These are phyloP conservation scores for Acanthamoeba polyphaga DNA, from an alignment of 208 protist genomes.

Conservation along the genomic window DNA sequence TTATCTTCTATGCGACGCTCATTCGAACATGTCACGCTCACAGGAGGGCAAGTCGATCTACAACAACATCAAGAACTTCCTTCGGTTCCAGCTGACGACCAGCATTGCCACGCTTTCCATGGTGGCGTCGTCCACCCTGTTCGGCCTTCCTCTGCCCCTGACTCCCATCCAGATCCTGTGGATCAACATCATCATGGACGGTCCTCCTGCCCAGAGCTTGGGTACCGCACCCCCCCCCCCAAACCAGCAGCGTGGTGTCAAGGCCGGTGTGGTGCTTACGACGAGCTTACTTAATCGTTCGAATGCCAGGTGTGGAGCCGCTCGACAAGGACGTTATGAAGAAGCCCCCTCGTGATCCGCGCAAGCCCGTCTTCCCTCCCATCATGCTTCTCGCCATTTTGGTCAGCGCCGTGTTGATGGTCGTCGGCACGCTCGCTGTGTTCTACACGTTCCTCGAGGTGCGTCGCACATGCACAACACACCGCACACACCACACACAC, in stretches of 20 bases:
- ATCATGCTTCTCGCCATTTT: slow-evolving; percentile 77
- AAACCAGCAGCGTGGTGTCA: not conserved
- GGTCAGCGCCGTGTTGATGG: slow-evolving; percentile 80
- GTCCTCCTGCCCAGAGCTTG: slow-evolving; percentile 86
- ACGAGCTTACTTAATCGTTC: not conserved
- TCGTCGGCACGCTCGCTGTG: slow-evolving; percentile 77
- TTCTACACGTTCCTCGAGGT: slow-evolving; percentile 66
- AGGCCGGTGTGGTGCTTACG: not conserved
- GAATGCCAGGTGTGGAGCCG: slow-evolving; percentile 6
- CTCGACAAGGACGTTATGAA: slow-evolving; percentile 92
- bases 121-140: slow-evolving; percentile 77
- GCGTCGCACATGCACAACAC: no score
- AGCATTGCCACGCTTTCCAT: slow-evolving; percentile 84
- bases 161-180: slow-evolving; percentile 88
- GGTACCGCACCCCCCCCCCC: slow-evolving; percentile 22
- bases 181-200: slow-evolving; percentile 90
- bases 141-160: slow-evolving; percentile 80
- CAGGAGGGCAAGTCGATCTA: slow-evolving; percentile 93
- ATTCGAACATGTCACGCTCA: not conserved
- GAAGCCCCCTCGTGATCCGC: slow-evolving; percentile 91
- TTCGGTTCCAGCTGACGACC: slow-evolving; percentile 91
- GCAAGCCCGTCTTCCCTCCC: slow-evolving; percentile 92
- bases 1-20: not conserved
- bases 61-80: slow-evolving; percentile 94
- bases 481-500: no score